phyloP scores from a whole-genome alignment of 257 asterid genomes.

The Rhazya stricta region DNA sequence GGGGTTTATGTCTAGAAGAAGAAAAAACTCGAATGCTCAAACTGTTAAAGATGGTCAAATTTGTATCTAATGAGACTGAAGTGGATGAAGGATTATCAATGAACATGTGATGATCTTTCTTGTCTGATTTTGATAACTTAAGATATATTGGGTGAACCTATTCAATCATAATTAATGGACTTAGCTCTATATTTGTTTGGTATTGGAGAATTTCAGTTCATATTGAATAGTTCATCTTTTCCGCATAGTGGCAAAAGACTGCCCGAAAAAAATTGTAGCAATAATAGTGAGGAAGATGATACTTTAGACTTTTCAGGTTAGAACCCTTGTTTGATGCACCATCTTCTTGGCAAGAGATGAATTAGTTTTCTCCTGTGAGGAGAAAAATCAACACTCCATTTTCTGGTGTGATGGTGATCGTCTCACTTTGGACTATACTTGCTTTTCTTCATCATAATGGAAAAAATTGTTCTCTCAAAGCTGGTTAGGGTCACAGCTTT shows the following conservation, averaged over 20 bases:
- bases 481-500: no score
- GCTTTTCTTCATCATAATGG: not conserved
- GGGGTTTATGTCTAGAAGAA: no score
- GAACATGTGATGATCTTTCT: not conserved
- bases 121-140: not conserved
- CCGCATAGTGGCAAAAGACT: not conserved
- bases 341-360: not conserved
- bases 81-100: not conserved
- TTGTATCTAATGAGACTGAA: no score
- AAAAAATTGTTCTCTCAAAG: no score
- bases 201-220: not conserved
- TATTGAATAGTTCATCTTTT: not conserved
- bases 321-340: not conserved
- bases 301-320: not conserved
- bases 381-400: no score
- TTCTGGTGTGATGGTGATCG: no score
- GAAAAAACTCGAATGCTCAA: no score
- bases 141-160: no score
- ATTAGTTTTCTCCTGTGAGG: no score
- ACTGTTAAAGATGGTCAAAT: no score
- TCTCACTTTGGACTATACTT: not conserved
- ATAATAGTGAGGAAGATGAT: not conserved
- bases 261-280: conserved; percentile 8
- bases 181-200: not conserved
- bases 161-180: not conserved